Base-by-base conservation (phyloP, 2,329 filamentous ascomycete species). In the Lachnellula cervina region DNA sequence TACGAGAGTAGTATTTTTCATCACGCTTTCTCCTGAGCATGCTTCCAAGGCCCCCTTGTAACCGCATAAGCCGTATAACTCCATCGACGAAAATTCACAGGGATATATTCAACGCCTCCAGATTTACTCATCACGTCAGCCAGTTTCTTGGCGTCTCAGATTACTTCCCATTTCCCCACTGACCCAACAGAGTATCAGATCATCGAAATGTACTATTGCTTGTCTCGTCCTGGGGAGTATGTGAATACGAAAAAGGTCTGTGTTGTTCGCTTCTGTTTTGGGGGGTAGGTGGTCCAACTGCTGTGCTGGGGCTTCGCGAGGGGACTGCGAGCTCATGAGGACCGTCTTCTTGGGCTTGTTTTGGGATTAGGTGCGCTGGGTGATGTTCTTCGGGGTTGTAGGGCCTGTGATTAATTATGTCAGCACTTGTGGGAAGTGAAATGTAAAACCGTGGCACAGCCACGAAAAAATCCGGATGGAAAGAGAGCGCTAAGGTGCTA, bases 171-270 rank as follows among this genome's bases (percentile, higher is more conserved):
- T 32, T 13, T 2, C 8, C 13, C 28, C 9, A 32, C 11, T 32
- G 9, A 32, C 28, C 28, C 9, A 32, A 9, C 28, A 32, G 28
- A 13, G 28, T 9, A 32, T 3, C 28, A 13, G 2, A 44, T 48
- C 32, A 48, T 6, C 14, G 25, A 6, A 35, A 48, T 16, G 13
- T 48, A 28, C 19, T 19, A 17, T 17, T 43, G 25, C 32, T 49
- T 11, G 19, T 49, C n/a, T 49, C 35, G 48, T 57, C 14, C 54
- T 32, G 28, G 28, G 52, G 32, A 49, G 59, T 62, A 17, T 55
- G 53, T 28, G 55, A 55, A 35, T 58, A 62, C 3, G 56, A 59
- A 32, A 62, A 62, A 4, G 58, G 58, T 38, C 59, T 49, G 17
- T 16, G 51, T 7, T 49, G 38, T 16, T 51, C 37, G 37, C 13